Percentiles rank a stretch among this genome's conserved stretches.
Evolutionary conservation across 1,139 yeast species (phyloP).

Genomic region (Geotrichum carabidarum): DNA sequence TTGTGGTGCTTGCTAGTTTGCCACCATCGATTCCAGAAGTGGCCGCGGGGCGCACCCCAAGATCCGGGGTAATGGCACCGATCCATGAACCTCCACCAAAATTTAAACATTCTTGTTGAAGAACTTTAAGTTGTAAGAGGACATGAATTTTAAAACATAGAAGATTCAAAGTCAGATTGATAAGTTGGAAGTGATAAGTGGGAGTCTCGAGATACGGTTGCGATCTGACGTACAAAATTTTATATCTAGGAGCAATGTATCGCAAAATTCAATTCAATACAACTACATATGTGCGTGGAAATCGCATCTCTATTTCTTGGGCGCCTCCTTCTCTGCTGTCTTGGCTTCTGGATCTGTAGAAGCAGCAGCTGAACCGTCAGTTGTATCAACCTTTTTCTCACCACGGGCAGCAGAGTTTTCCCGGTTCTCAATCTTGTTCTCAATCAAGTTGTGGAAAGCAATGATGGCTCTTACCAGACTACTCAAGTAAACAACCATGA

Average conservation of each 20-base stretch:
- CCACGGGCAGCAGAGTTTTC: slow-evolving; percentile 17
- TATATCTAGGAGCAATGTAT: too few relatives aligned
- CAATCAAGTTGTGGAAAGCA: slow-evolving; percentile 94
- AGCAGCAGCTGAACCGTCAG: slow-evolving; percentile 5
- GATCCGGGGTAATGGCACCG: background rate
- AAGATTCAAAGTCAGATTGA: too few relatives aligned
- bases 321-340: background rate
- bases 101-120: background rate
- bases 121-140: too few relatives aligned
- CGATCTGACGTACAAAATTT: background rate
- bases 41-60: background rate
- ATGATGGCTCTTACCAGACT: slow-evolving; percentile 89
- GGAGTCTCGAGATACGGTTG: background rate
- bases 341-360: slow-evolving; percentile 5
- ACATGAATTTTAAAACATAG: too few relatives aligned
- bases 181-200: background rate
- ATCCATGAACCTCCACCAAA: background rate
- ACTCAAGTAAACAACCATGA: slow-evolving; percentile 88
- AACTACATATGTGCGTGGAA: background rate
- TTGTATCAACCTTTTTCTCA: slow-evolving; percentile 18
- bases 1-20: background rate
- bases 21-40: background rate
- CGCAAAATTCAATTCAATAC: background rate
- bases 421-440: slow-evolving; percentile 79
- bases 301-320: background rate